Evolutionary conservation across 805 yeast species (phyloP), one percentile per base, ranked within the genome.

Genomic region (Debaryomyces hansenii): DNA sequence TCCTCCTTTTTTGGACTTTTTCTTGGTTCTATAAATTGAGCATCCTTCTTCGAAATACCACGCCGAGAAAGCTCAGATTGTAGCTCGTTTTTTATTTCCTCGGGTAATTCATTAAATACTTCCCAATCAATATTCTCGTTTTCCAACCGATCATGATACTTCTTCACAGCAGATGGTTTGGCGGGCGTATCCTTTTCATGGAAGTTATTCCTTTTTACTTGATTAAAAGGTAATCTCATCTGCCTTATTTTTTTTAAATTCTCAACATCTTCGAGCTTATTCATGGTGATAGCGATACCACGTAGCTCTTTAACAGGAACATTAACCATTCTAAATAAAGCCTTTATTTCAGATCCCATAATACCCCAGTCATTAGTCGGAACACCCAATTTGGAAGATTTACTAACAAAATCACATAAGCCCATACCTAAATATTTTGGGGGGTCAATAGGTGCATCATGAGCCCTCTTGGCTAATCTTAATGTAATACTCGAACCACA

Each of bases 351-450:
- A 10, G 83, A 72, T 0, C 83, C 77, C 7, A 89, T 61, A n/a
- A 80, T 57, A 0, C 89, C 88, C 55, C 72, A 53, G 44, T 80
- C 84, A 55, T 79, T 72, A 1, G 90, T 81, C 2, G 85, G 74
- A 1, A 79, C 60, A 0, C 90, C 90, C 11, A 92, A 58, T 29
- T 71, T 71, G 2, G 85, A 68, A 9, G 84, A 71, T 53, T 82
- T 83, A 37, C 83, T 80, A 10, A 76, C 66, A 29, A 84, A 69
- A 42, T 84, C 89, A 63, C 96, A 89, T 11, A 61, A 61, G 0
- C 99, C 98, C 82, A 86, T 81, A 0, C 99, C 99, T 57, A 94
- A 52, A 62, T 70, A 84, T 58, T 92, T 94, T 1, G 86, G 77
- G 0, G 97, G 88, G 15, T 81, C 80, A 2, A 84, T 61, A 0